Conservation (phyloP, 345 rosid species). For the Physaria fendleri region DNA sequence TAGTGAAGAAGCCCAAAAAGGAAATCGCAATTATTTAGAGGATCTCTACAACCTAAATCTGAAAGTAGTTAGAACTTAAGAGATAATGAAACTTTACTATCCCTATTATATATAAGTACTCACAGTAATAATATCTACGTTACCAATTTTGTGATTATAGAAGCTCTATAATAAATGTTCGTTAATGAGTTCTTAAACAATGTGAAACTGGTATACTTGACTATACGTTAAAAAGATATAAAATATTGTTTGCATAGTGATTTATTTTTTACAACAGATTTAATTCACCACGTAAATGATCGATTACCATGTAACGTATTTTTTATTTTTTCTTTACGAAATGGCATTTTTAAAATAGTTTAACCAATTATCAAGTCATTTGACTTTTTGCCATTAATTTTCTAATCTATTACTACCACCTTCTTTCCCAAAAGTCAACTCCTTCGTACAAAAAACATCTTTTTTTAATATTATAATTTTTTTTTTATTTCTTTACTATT, state of each 20-base stretch:
- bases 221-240: too few relatives aligned
- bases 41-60: background rate
- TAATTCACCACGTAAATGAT: too few relatives aligned
- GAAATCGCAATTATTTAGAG: background rate
- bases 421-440: slow-evolving; percentile 25
- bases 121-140: background rate
- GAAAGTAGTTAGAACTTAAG: background rate
- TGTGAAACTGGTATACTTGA: too few relatives aligned
- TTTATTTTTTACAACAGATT: too few relatives aligned
- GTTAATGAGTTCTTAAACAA: too few relatives aligned
- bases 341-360: background rate
- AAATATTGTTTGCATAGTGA: too few relatives aligned
- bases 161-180: background rate
- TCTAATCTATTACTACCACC: slow-evolving; percentile 17
- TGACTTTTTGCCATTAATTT: slow-evolving; percentile 23
- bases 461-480: background rate
- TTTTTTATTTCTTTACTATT: background rate
- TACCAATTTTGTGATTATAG: background rate
- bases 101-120: background rate
- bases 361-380: slow-evolving; percentile 11
- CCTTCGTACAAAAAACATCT: background rate
- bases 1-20: background rate
- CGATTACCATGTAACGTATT: background rate
- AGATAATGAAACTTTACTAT: background rate
- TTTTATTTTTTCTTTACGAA: background rate